phyloP scores from a whole-genome alignment of 108 stramenopile species.

The Discostella stelligeroides region DNA sequence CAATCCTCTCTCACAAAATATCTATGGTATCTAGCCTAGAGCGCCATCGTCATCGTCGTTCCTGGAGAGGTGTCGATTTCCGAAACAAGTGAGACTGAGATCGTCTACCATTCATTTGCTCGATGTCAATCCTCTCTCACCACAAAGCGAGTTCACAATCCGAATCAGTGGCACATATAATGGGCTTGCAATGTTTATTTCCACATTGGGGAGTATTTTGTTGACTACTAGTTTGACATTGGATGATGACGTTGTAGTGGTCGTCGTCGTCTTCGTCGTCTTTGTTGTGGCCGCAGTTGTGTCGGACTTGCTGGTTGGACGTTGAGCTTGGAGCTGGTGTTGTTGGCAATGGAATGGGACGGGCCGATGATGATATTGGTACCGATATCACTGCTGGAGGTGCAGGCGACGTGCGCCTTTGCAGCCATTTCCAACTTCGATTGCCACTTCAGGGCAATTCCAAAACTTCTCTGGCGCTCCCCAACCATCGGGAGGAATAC shows the following conservation, averaged over 20 bases:
- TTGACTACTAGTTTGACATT: conserved; percentile 14
- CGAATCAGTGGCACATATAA: conserved; percentile 16
- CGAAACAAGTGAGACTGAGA: no score
- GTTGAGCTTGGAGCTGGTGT: no score
- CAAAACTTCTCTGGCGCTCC: conserved; percentile 22
- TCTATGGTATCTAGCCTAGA: no score
- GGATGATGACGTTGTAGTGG: not conserved
- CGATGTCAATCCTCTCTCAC: no score
- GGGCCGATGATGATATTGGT: no score
- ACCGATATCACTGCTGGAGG: not conserved
- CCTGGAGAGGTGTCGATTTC: conserved; percentile 13
- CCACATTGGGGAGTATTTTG: conserved; percentile 22
- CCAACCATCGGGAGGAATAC: not conserved
- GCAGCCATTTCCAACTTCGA: conserved; percentile 20
- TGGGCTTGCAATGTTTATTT: conserved; percentile 17
- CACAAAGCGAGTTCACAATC: conserved; percentile 26
- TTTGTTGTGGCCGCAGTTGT: no score
- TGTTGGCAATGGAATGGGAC: no score
- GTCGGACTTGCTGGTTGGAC: no score
- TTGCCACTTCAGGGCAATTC: not conserved
- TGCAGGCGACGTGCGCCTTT: not conserved
- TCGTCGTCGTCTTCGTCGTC: no score
- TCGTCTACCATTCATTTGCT: conserved; percentile 31
- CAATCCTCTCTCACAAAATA: no score
- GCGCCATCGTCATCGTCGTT: no score